Percentiles rank a stretch among this genome's conserved stretches.
phyloP scores from a whole-genome alignment of 2,329 filamentous ascomycete species.

The Fusarium tricinctum region DNA sequence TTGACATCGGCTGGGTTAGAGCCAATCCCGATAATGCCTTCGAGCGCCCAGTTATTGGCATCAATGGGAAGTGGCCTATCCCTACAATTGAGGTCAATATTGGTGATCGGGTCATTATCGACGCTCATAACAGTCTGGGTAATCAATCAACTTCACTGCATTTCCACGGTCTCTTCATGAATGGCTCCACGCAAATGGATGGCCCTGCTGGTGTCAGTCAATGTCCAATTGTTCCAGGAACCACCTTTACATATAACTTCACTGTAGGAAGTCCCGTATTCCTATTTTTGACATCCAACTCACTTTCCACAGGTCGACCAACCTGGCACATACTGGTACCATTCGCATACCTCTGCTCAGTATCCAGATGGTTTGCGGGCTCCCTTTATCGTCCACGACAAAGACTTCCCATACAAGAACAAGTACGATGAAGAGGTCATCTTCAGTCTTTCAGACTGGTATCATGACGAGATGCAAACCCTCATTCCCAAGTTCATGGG shows the following conservation, averaged over 20 bases:
- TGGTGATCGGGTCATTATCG: constrained; percentile 73
- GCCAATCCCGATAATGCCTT: constrained; percentile 77
- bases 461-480: constrained; percentile 69
- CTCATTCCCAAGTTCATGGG: constrained; percentile 65
- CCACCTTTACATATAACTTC: constrained; percentile 77
- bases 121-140: constrained; percentile 70
- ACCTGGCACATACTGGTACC: constrained; percentile 85
- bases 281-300: constrained; percentile 3
- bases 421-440: constrained; percentile 74
- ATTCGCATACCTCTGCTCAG: constrained; percentile 76
- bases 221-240: constrained; percentile 74
- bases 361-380: constrained; percentile 79
- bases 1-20: constrained; percentile 78
- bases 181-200: constrained; percentile 78
- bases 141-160: constrained; percentile 75
- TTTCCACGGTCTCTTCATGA: constrained; percentile 80
- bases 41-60: constrained; percentile 76
- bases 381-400: constrained; percentile 75
- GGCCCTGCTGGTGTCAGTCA: constrained; percentile 76
- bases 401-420: constrained; percentile 67
- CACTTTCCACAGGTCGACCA: constrained; percentile 65
- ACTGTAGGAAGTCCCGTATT: constrained; percentile 60
- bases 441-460: constrained; percentile 78
- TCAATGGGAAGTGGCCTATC: constrained; percentile 83
- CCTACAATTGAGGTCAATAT: constrained; percentile 74